These are phyloP conservation scores for Kwoniella sp. DNA, from an alignment of 768 basidiomycete species.

Conservation along the genomic window DNA sequence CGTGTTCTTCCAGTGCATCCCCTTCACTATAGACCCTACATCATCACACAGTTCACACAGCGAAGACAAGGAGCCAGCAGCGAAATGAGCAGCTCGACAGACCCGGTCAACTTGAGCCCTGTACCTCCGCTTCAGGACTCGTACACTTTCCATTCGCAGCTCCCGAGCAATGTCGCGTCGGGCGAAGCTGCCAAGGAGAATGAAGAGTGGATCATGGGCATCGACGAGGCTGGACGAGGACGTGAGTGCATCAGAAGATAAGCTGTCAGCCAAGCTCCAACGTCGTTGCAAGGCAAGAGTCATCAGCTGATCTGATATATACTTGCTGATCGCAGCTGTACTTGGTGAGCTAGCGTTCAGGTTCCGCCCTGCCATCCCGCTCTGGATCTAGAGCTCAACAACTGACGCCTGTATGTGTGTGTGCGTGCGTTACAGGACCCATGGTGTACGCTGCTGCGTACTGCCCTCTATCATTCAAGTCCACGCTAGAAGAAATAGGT, in stretches of 20 bases:
- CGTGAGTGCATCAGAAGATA: slow-evolving; percentile 56
- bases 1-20: too few relatives aligned
- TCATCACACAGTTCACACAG: neutral
- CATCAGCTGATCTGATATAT: neutral
- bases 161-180: slow-evolving; percentile 15
- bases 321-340: slow-evolving; percentile 63
- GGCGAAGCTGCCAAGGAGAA: slow-evolving; percentile 17
- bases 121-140: slow-evolving; percentile 41
- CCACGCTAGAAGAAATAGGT: slow-evolving; percentile 74
- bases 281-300: neutral
- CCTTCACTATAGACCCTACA: too few relatives aligned
- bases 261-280: neutral
- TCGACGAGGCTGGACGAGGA: slow-evolving; percentile 97
- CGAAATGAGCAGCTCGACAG: slow-evolving; percentile 8
- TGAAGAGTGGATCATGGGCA: slow-evolving; percentile 84
- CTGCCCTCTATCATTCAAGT: slow-evolving; percentile 77
- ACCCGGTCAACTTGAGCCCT: slow-evolving; percentile 43
- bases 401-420: too few relatives aligned
- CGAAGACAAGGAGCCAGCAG: neutral
- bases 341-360: slow-evolving; percentile 62
- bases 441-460: slow-evolving; percentile 95
- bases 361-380: too few relatives aligned
- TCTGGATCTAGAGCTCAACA: neutral
- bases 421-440: slow-evolving; percentile 60
- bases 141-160: slow-evolving; percentile 49